Percentiles rank a stretch among this genome's conserved stretches.
Evolutionary conservation across 2,329 filamentous ascomycete genomes (phyloP).

Genomic region (Claviceps quebecensis): DNA sequence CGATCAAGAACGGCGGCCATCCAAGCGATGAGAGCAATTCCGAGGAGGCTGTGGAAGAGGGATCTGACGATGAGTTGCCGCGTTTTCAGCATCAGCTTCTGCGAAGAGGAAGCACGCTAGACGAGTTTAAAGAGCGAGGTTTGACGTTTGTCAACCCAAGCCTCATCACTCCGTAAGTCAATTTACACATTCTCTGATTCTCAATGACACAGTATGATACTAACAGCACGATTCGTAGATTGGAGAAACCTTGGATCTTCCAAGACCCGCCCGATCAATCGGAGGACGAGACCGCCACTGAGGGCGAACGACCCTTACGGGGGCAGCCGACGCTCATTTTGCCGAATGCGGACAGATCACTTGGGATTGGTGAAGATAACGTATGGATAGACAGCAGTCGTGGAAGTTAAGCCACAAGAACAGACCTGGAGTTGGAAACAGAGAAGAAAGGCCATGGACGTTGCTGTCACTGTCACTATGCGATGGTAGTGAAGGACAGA

Average conservation of each 20-base stretch:
- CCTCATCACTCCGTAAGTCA: conserved; percentile 50
- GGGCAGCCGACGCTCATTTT: conserved; percentile 15
- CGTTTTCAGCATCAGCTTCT: conserved; percentile 26
- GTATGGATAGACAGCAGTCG: conserved; percentile 20
- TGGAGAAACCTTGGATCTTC: conserved; percentile 60
- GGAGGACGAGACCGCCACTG: conserved; percentile 14
- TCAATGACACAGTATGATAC: not conserved
- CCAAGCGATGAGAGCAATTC: conserved; percentile 24
- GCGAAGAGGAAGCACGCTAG: conserved; percentile 49
- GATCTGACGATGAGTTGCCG: conserved; percentile 29
- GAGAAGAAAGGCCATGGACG: not conserved
- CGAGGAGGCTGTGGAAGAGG: conserved; percentile 21
- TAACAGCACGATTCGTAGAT: conserved; percentile 21
- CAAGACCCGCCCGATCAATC: conserved; percentile 34
- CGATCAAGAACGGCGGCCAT: conserved; percentile 50
- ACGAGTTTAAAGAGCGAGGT: conserved; percentile 58
- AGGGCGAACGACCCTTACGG: conserved; percentile 10
- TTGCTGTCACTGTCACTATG: too few species aligned
- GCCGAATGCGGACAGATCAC: conserved; percentile 20
- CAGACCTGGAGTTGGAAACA: too few species aligned
- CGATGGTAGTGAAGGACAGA: not conserved
- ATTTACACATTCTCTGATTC: not conserved
- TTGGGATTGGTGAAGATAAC: conserved; percentile 26
- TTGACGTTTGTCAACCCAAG: conserved; percentile 65
- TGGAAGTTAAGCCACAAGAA: not conserved